Evolutionary conservation across 2,329 filamentous ascomycete genomes (phyloP).

Genomic region (Dactylellina sp.): DNA sequence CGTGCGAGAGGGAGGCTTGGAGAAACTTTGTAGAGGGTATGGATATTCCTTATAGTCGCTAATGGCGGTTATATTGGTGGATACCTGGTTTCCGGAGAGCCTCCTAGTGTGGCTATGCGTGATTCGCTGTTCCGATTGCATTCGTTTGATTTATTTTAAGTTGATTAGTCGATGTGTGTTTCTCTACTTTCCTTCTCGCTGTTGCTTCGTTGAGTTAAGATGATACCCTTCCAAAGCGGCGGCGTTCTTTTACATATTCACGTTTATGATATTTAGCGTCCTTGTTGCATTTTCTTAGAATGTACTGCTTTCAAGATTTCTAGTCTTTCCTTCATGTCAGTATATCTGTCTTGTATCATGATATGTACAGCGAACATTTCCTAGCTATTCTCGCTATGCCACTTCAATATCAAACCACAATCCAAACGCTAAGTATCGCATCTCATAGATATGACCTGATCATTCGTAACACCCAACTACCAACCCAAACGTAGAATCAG

Average conservation of each 20-base stretch:
- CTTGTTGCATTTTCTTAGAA: slow-evolving; percentile 23
- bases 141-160: not conserved
- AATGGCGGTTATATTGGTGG: not conserved
- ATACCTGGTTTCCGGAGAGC: too few species aligned
- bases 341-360: slow-evolving; percentile 1
- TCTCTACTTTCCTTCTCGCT: not conserved
- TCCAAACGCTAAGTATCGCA: not conserved
- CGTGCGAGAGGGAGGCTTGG: slow-evolving; percentile 47
- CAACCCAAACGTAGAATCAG: too few species aligned
- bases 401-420: not conserved
- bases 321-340: slow-evolving; percentile 1
- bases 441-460: not conserved
- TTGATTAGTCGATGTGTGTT: not conserved
- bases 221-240: slow-evolving; percentile 40
- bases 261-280: slow-evolving; percentile 25
- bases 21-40: slow-evolving; percentile 51
- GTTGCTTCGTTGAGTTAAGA: slow-evolving; percentile 31
- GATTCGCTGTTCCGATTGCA: not conserved
- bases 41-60: slow-evolving; percentile 49
- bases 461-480: too few species aligned
- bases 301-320: slow-evolving; percentile 9
- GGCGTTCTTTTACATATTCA: slow-evolving; percentile 31
- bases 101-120: not conserved
- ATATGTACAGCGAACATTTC: slow-evolving; percentile 10
- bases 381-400: not conserved